phyloP scores from a whole-genome alignment of 2,329 filamentous ascomycete species.

The Ascochyta clinopodiicola region DNA sequence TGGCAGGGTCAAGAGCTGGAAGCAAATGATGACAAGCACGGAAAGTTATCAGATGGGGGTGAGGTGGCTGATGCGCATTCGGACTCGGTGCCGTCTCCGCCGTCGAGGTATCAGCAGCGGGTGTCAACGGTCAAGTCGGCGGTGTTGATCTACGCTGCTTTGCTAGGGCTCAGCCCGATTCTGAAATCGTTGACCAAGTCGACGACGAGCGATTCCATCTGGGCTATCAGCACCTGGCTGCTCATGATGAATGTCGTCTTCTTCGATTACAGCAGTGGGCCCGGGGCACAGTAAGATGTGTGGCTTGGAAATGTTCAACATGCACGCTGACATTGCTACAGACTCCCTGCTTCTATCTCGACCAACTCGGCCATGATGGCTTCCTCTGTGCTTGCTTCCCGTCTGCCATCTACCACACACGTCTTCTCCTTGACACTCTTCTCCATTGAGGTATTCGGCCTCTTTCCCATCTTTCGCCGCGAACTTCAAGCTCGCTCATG shows the following conservation, averaged over 20 bases:
- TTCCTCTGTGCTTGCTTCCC: slow-evolving; percentile 88
- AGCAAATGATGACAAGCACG: slow-evolving; percentile 24
- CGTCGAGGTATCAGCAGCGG: slow-evolving; percentile 63
- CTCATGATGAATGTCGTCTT: slow-evolving; percentile 96
- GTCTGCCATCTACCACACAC: slow-evolving; percentile 86
- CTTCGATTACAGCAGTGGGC: slow-evolving; percentile 87
- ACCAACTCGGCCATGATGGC: slow-evolving; percentile 98
- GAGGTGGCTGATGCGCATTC: neutral
- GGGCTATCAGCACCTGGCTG: slow-evolving; percentile 94
- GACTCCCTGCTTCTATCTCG: slow-evolving; percentile 77
- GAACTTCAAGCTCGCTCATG: slow-evolving; percentile 83
- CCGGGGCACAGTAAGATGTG: slow-evolving; percentile 57
- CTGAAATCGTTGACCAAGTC: slow-evolving; percentile 95
- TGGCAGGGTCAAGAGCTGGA: slow-evolving; percentile 79
- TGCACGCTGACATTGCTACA: slow-evolving; percentile 40
- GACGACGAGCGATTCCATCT: slow-evolving; percentile 93
- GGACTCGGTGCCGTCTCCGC: neutral
- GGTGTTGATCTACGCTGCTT: slow-evolving; percentile 87
- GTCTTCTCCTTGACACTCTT: slow-evolving; percentile 96
- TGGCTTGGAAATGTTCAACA: neutral
- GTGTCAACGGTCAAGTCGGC: slow-evolving; percentile 90
- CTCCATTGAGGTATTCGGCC: slow-evolving; percentile 94
- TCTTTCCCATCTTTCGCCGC: slow-evolving; percentile 96
- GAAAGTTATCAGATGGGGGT: neutral
- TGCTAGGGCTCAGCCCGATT: slow-evolving; percentile 91